Base-by-base conservation (phyloP, 1,284 basidiomycete genomes). In the Tranzscheliella williamsii region DNA sequence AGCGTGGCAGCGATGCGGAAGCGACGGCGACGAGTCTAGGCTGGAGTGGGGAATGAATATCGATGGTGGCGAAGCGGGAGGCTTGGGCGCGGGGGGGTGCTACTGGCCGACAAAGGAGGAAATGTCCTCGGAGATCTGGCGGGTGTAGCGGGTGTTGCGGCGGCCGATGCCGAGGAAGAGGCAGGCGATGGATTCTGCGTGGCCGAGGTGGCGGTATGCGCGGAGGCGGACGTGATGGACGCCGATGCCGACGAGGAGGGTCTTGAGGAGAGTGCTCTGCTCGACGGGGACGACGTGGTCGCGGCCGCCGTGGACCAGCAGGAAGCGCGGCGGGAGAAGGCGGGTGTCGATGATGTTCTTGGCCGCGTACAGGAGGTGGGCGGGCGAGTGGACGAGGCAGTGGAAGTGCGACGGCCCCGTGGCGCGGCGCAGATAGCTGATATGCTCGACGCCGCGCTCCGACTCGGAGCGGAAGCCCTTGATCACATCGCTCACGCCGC, bases 401-500 rank as follows among this genome's bases (percentile, higher is more conserved):
- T 60, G 60, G 6, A 75, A 78, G 43, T 79, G 79, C 11, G 65
- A 62, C 5, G 78, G 76, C 2, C 80, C 80, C 15, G 75, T 68
- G 11, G 67, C 62, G 8, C 80, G 66, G 0, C 79, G 67, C 2
- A 79, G 62, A 13, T 76, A 72, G 24, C 68, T 70, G n/a, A 80
- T 52, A 38, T 79, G 78, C 52, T 80, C 79, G 12, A 79, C 56
- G 24, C 76, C 79, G 16, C 65, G 65, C 31, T 71, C 66, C 20
- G 74, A 68, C 38, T 80, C 78, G 60, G 45, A 75, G 7, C 67
- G 45, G 38, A 72, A 78, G 20, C 78, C 78, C 42, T 79, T 79
- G 57, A 80, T 76, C 11, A 80, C 74, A 54, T 80, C 79, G 30
- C 70, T 67, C n/a, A 79, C 58, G 6, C 79, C 78, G 2, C 76